These are phyloP conservation scores for Metschnikowia dekortorum DNA, from an alignment of 805 yeast species.

Conservation along the genomic window DNA sequence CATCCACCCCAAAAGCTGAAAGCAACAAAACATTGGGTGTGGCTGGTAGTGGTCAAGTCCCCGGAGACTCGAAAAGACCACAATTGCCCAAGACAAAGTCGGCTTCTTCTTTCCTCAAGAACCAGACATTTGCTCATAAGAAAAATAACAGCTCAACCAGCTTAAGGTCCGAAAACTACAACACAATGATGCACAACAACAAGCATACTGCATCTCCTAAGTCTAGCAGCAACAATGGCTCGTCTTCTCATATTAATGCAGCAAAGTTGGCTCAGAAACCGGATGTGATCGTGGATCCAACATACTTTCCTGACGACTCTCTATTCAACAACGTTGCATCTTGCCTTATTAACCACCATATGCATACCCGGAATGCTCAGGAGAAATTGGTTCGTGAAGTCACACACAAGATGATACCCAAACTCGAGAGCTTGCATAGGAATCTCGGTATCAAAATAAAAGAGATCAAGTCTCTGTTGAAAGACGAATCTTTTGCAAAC, in stretches of 20 bases:
- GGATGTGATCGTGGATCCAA: slow-evolving; percentile 20
- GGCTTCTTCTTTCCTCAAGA: slow-evolving; percentile 21
- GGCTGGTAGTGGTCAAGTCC: neutral
- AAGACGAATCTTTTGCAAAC: slow-evolving; percentile 40
- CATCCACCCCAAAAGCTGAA: slow-evolving; percentile 14
- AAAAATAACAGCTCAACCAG: slow-evolving; percentile 13
- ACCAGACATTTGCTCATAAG: slow-evolving; percentile 18
- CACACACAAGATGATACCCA: slow-evolving; percentile 29
- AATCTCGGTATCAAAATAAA: slow-evolving; percentile 36
- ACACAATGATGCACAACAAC: neutral
- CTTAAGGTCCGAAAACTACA: slow-evolving; percentile 8
- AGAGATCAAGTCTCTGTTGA: slow-evolving; percentile 37
- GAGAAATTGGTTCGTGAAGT: slow-evolving; percentile 31
- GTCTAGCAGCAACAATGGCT: neutral
- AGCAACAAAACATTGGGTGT: slow-evolving; percentile 7
- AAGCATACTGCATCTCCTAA: slow-evolving; percentile 4
- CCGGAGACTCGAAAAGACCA: slow-evolving; percentile 18
- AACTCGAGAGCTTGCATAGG: slow-evolving; percentile 31
- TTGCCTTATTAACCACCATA: slow-evolving; percentile 33
- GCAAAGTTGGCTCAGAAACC: slow-evolving; percentile 16
- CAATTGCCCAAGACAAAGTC: slow-evolving; percentile 23
- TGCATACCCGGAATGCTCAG: slow-evolving; percentile 22
- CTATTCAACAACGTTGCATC: slow-evolving; percentile 28
- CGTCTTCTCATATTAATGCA: slow-evolving; percentile 8
- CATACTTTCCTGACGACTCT: slow-evolving; percentile 23